Evolutionary conservation across 192 early-diverging fungal species (phyloP), one percentile per base, ranked within the genome.

Genomic region (Gonapodya sp.): DNA sequence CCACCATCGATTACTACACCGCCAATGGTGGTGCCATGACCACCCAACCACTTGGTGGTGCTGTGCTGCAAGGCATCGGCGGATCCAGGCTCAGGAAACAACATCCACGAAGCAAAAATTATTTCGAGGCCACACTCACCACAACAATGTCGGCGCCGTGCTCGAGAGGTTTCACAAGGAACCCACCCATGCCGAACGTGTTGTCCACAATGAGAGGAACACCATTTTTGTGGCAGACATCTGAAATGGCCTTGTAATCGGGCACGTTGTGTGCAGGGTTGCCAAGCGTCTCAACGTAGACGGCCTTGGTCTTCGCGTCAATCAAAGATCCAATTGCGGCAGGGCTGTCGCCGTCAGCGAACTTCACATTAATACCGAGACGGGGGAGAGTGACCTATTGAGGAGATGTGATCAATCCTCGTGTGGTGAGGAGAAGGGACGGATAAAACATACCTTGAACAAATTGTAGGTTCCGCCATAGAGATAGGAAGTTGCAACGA

Each of bases 131-230:
- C 46, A 8, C 8, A 64, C 46, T 64, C 46, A 64, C 93, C 24
- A 95, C 92, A 82, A 98, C 92, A 84, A 98, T 98, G 86, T 98
- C 95, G n/a, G 96, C 96, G 81, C 95, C 96, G 84, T 96, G 92
- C 36, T 95, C 92, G 80, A 98, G 92, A 1, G 96, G 96, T n/a
- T 90, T 89, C 35, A 91, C 85, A 37, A 94, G 83, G 36, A 85
- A 85, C 34, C 82, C 80, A 78, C 94, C 96, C 79, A 94, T 93
- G 80, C 96, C 96, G 84, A 97, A 98, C 0, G 96, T 98, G 89
- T 98, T 98, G 88, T 98, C 96, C 33, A 98, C 96, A 79, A 98
- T 88, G 73, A 98, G 86, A 46, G 96, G 96, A 37, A 98, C 87
- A 31, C 95, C 95, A 77, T 92, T 89, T 30, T 87, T 86, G 80